Evolutionary conservation across 345 rosid genomes (phyloP), one percentile per base, ranked within the genome.

Genomic region (Lepidium africanum): DNA sequence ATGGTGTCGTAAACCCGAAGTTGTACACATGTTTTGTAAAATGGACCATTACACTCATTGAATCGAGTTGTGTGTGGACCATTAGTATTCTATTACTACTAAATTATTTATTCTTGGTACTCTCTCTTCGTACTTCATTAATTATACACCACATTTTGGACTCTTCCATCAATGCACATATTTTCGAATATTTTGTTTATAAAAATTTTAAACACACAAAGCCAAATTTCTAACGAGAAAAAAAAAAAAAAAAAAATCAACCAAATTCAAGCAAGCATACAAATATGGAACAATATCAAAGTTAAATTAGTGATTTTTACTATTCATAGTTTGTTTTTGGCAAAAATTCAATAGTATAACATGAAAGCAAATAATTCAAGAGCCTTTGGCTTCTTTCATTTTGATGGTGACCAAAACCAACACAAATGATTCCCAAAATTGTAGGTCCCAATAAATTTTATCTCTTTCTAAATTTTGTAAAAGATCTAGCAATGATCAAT

Each of bases 31-130:
- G 36, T 55, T 13, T 59, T 43, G 6, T 30, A 12, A 46, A 52
- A 54, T 23, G 59, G 56, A 63, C 69, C 57, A 61, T 60, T 30
- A 32, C 16, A 33, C 27, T 25, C 37, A 55, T 63, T 46, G 37
- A 54, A 51, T 54, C 63, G 50, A 71, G 19, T 37, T 63, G 46
- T 25, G 55, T 63, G 40, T 70, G 75, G 65, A 72, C 70, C 70
- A 72, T 63, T 63, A 5, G 5, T 27, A 27, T 27, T 27, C 32
- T 27, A 25, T 0, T 25, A 25, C 64, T 63, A 17, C 46, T 15
- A 46, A 72, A 46, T 55, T 63, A 63, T 72, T 71, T 72, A 72
- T 72, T 55, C 57, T 72, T 63, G 35, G 58, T 71, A 71, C 70
- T 63, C 54, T 71, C 41, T 46, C 50, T 54, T 54, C 36, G 70